Percentiles rank a stretch among this genome's conserved stretches.
These are phyloP conservation scores for Suhomyces yuchorum DNA, from an alignment of 1,139 yeast genomes.

Conservation along the genomic window DNA sequence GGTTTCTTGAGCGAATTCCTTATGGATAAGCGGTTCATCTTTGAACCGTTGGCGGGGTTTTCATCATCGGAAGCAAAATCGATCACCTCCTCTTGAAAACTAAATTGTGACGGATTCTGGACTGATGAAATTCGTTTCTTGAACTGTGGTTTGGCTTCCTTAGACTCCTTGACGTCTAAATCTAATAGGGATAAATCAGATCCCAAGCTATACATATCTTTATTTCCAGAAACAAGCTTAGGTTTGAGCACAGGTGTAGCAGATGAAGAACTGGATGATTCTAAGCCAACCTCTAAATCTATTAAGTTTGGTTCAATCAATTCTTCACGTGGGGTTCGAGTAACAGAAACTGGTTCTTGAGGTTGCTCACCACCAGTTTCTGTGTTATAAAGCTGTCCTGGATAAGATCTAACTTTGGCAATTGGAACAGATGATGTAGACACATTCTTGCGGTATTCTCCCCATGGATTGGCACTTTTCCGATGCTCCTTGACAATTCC, in stretches of 20 bases:
- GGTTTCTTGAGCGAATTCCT: slow-evolving; percentile 43
- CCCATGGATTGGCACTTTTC: slow-evolving; percentile 27
- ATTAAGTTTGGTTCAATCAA: slow-evolving; percentile 30
- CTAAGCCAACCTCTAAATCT: slow-evolving; percentile 43
- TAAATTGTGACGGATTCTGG: slow-evolving; percentile 36
- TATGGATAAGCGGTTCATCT: slow-evolving; percentile 46
- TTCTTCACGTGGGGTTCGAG: slow-evolving; percentile 5
- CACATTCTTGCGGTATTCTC: slow-evolving; percentile 17
- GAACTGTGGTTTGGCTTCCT: slow-evolving; percentile 19
- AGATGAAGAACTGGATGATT: slow-evolving; percentile 32
- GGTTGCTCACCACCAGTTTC: background rate
- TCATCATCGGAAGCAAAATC: slow-evolving; percentile 55
- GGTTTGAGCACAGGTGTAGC: slow-evolving; percentile 27
- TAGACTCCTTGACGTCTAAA: slow-evolving; percentile 30
- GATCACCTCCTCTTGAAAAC: slow-evolving; percentile 47
- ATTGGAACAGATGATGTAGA: slow-evolving; percentile 9
- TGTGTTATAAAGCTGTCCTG: background rate
- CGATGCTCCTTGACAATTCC: slow-evolving; percentile 4
- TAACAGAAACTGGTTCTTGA: slow-evolving; percentile 1
- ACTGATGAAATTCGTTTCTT: slow-evolving; percentile 37
- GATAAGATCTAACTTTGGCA: slow-evolving; percentile 10
- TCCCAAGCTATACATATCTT: slow-evolving; percentile 17
- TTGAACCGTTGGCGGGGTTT: slow-evolving; percentile 39
- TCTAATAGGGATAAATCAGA: slow-evolving; percentile 37
- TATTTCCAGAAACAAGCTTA: slow-evolving; percentile 13